Evolutionary conservation across 257 asterid genomes (phyloP), one percentile per base, ranked within the genome.

Genomic region (Misopates orontium): DNA sequence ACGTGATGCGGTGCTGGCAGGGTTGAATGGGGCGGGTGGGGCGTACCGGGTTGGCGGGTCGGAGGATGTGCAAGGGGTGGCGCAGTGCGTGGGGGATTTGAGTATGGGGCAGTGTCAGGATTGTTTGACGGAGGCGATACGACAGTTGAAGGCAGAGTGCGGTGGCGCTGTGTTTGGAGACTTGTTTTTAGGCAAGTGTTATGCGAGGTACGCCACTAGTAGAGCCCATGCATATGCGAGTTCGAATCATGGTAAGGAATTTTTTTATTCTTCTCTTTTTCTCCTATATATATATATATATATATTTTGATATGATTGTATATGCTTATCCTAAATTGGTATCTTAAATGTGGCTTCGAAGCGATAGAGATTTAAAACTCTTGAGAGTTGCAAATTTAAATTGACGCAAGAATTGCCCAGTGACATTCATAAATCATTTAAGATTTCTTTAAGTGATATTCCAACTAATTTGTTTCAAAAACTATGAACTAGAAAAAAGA

Each of bases 151-250:
- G 76, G 74, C 71, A 36, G 97, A 90, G 80, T 93, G 99, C 75
- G 96, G 94, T n/a, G 96, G 96, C 73, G 96, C n/a, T n/a, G 89
- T 80, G 52, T 87, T 75, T 66, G 99, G 99, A 0, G 99, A 90
- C 31, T 78, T 93, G 95, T 93, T 93, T 39, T 77, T 93, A 86
- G 90, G 73, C 0, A 93, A 90, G 76, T 93, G 99, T 28, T 93
- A 90, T 18, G 99, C 95, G 48, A 82, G 99, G 75, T 90, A 87
- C 76, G 78, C 91, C 3, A 85, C 87, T 12, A 75, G 75, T 72
- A 96, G 84, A 54, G 91, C 85, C 66, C 87, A 80, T 8, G 66
- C 40, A 54, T 84, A 78, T 56, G 71, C 82, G 16, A 78, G 53
- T 40, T 61, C 88, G 4, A 62, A 79, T 55, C 94, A 84, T 66